Conservation (phyloP, 352 stramenopile genomes). For the Phytophthora foliorum region DNA sequence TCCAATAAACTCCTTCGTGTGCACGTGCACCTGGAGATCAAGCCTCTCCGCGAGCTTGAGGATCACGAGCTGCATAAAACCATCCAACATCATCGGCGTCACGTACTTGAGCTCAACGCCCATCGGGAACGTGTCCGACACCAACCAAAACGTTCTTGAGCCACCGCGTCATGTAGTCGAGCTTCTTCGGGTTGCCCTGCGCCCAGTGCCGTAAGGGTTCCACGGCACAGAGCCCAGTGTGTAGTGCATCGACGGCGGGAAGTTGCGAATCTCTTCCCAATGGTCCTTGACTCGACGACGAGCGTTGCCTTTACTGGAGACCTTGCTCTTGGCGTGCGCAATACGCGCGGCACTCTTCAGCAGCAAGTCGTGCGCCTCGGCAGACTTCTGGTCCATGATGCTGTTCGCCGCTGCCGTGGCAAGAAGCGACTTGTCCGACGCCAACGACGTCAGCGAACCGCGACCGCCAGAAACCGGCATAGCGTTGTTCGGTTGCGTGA, state of each 20-base stretch:
- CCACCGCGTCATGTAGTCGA: constrained; percentile 93
- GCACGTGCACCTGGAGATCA: constrained; percentile 89
- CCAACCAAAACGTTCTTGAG: constrained; percentile 91
- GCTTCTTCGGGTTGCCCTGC: constrained; percentile 90
- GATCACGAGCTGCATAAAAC: constrained; percentile 92
- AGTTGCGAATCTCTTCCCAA: constrained; percentile 92
- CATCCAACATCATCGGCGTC: constrained; percentile 92
- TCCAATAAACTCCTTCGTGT: constrained; percentile 92
- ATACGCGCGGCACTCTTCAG: constrained; percentile 78
- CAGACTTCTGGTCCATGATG: constrained; percentile 62
- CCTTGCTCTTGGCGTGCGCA: constrained; percentile 73
- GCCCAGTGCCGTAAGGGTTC: constrained; percentile 91
- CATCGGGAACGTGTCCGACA: constrained; percentile 88
- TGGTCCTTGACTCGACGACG: constrained; percentile 89
- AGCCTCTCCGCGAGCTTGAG: constrained; percentile 86
- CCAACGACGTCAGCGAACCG: constrained; percentile 45
- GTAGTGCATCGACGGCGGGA: constrained; percentile 85
- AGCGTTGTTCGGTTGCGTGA: constrained; percentile 35
- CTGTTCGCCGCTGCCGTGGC: constrained; percentile 43
- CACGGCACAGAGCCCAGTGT: constrained; percentile 84
- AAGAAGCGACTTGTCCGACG: constrained; percentile 53
- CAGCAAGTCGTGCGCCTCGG: constrained; percentile 74
- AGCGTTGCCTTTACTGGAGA: constrained; percentile 78
- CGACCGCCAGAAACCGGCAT: constrained; percentile 17
- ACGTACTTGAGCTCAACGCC: constrained; percentile 92